Evolutionary conservation across 1,139 yeast species (phyloP).

Genomic region (Geotrichum reessii): DNA sequence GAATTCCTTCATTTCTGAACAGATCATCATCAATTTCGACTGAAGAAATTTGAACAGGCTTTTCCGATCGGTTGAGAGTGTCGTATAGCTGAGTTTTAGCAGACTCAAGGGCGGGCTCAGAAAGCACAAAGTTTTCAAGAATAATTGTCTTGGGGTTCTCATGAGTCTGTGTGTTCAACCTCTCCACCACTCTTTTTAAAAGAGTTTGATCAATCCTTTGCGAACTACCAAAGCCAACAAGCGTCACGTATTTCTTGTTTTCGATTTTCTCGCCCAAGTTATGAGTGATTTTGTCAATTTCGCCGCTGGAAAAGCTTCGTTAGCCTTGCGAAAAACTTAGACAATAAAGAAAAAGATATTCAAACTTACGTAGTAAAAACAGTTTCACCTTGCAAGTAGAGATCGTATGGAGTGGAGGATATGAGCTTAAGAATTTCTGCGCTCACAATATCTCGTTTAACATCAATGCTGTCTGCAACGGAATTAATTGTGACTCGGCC

Average conservation of each 20-base stretch:
- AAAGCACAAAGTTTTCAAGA: slow-evolving; percentile 9
- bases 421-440: background rate
- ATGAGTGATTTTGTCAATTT: slow-evolving; percentile 2
- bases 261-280: background rate
- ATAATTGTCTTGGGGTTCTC: slow-evolving; percentile 3
- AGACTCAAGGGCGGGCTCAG: background rate
- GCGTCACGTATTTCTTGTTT: background rate
- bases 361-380: slow-evolving; percentile 14
- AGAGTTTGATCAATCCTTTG: slow-evolving; percentile 13
- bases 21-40: slow-evolving; percentile 3
- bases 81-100: slow-evolving; percentile 3
- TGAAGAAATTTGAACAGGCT: slow-evolving; percentile 2
- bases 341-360: background rate
- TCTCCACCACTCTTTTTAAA: slow-evolving; percentile 7
- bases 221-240: slow-evolving; percentile 8
- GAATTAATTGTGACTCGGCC: slow-evolving; percentile 14
- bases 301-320: slow-evolving; percentile 7
- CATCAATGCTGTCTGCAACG: slow-evolving; percentile 11
- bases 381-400: slow-evolving; percentile 12
- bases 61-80: background rate
- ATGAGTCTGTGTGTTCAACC: slow-evolving; percentile 1
- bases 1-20: slow-evolving; percentile 1
- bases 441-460: slow-evolving; percentile 7
- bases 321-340: background rate
- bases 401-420: slow-evolving; percentile 5